Evolutionary conservation across 2,329 filamentous ascomycete genomes (phyloP).

Genomic region (Fusarium cyanostomum): DNA sequence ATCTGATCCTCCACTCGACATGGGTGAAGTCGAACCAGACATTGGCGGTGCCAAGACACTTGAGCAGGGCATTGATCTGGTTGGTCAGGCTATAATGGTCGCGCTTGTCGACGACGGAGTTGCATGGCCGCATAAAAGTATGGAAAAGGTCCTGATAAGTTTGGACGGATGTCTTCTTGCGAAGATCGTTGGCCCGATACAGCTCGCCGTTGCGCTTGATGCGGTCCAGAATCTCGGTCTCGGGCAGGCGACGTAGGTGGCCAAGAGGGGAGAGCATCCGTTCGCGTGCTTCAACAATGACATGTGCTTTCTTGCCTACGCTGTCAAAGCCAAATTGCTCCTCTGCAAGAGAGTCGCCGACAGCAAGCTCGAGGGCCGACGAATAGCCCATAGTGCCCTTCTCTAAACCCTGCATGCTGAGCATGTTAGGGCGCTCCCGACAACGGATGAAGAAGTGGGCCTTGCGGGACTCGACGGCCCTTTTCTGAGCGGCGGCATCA

Average conservation of each 20-base stretch:
- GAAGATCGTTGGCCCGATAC: slow-evolving; percentile 63
- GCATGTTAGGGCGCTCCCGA: slow-evolving; percentile 74
- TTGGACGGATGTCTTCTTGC: slow-evolving; percentile 62
- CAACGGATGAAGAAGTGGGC: slow-evolving; percentile 68
- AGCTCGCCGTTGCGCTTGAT: slow-evolving; percentile 65
- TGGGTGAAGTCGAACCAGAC: slow-evolving; percentile 80
- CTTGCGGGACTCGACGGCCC: slow-evolving; percentile 56
- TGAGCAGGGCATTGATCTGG: slow-evolving; percentile 74
- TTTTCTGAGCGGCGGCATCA: slow-evolving; percentile 55
- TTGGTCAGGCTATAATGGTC: slow-evolving; percentile 72
- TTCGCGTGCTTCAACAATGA: slow-evolving; percentile 66
- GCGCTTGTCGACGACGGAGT: slow-evolving; percentile 63
- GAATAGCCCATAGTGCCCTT: slow-evolving; percentile 76
- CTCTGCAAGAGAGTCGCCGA: slow-evolving; percentile 71
- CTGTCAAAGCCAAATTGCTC: slow-evolving; percentile 69
- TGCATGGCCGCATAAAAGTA: slow-evolving; percentile 66
- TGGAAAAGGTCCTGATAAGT: slow-evolving; percentile 71
- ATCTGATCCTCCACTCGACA: slow-evolving; percentile 77
- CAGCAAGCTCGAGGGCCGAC: slow-evolving; percentile 72
- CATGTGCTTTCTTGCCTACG: slow-evolving; percentile 62
- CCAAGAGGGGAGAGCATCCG: slow-evolving; percentile 63
- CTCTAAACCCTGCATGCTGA: slow-evolving; percentile 76
- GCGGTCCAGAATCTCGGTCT: slow-evolving; percentile 66
- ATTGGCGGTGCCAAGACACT: slow-evolving; percentile 70
- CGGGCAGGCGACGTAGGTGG: slow-evolving; percentile 64